A percentile compares a stretch with the other conserved stretches of the same genome.
Evolutionary conservation across 306 rosid genomes (phyloP).

Genomic region (Casuarina cunninghamiana): DNA sequence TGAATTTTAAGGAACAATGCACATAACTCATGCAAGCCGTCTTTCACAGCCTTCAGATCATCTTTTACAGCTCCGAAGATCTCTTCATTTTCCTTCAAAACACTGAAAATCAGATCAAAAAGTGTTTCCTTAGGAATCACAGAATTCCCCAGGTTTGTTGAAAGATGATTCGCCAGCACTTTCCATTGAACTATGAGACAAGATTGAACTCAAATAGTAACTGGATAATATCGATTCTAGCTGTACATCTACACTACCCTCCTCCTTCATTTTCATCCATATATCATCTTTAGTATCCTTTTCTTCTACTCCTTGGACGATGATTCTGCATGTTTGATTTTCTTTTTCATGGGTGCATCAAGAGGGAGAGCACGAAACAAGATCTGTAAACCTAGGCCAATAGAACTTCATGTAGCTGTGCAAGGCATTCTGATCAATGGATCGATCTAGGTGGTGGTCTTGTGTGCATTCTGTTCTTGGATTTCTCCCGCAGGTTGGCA

Average conservation of each 20-base stretch:
- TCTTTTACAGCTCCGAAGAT: slow-evolving; percentile 12
- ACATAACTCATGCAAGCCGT: slow-evolving; percentile 23
- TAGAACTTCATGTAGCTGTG: background rate
- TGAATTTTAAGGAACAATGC: slow-evolving; percentile 21
- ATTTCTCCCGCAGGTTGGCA: background rate
- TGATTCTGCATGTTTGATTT: background rate
- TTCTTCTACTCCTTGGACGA: background rate
- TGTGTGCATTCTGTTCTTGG: background rate
- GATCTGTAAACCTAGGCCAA: background rate
- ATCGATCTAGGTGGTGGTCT: background rate
- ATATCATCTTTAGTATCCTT: background rate
- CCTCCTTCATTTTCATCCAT: slow-evolving; percentile 26
- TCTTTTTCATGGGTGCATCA: background rate
- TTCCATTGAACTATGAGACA: slow-evolving; percentile 26
- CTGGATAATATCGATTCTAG: background rate
- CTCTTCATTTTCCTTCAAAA: slow-evolving; percentile 6
- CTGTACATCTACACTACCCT: slow-evolving; percentile 7
- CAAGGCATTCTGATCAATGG: background rate
- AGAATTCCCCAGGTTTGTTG: slow-evolving; percentile 17
- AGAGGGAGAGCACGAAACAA: background rate
- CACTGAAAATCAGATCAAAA: slow-evolving; percentile 6
- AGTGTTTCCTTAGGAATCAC: slow-evolving; percentile 10
- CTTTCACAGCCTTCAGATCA: slow-evolving; percentile 27
- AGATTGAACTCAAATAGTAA: background rate
- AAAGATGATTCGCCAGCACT: slow-evolving; percentile 22